Conservation (phyloP, 352 stramenopile species). For the Phytopythium sindhum region DNA sequence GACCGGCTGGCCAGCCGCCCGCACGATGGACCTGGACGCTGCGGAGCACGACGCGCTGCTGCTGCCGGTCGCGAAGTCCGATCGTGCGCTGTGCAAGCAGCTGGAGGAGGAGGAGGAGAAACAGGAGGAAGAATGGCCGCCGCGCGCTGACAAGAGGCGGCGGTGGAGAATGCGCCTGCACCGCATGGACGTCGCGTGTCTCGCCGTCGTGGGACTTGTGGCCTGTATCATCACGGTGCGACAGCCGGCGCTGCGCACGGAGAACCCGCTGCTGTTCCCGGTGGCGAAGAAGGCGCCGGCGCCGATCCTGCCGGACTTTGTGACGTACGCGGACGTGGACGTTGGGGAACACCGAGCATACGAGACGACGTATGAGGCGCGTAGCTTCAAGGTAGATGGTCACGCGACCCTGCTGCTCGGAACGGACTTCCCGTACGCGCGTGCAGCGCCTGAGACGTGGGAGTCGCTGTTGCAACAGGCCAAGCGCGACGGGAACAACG, state of each 20-base stretch:
- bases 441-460: conserved; percentile 52
- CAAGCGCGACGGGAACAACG: conserved; percentile 73
- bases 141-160: not conserved
- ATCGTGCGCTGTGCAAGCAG: conserved; percentile 1
- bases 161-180: conserved; percentile 20
- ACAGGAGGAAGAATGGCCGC: not conserved
- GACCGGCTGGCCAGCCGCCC: too few species aligned
- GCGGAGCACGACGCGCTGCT: conserved; percentile 18
- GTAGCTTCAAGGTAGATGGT: conserved; percentile 63
- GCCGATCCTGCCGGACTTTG: conserved; percentile 23
- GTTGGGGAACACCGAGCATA: conserved; percentile 39
- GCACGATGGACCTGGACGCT: not conserved
- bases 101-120: not conserved
- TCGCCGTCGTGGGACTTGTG: conserved; percentile 44
- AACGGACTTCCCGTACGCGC: conserved; percentile 65
- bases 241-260: conserved; percentile 33
- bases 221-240: conserved; percentile 48
- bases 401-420: conserved; percentile 52
- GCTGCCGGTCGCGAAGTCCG: conserved; percentile 13
- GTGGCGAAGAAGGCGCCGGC: not conserved
- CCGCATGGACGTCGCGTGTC: conserved; percentile 45
- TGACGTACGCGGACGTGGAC: not conserved
- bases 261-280: conserved; percentile 33
- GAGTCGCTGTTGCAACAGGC: conserved; percentile 51
- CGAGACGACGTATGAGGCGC: conserved; percentile 35